phyloP scores from a whole-genome alignment of 2,329 filamentous ascomycete genomes.

The Exophiala aquamarina region DNA sequence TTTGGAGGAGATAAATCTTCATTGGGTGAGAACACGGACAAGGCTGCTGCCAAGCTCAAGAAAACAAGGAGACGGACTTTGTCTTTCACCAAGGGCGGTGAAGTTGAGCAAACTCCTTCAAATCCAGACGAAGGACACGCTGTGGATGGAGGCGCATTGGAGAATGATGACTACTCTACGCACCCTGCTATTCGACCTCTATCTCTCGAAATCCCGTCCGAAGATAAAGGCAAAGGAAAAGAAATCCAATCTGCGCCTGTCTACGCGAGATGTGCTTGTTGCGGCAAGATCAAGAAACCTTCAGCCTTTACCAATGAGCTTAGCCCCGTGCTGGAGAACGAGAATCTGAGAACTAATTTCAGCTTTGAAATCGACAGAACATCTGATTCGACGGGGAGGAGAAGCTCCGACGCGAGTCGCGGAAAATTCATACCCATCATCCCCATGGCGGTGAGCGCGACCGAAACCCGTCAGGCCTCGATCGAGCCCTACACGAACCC shows the following conservation, averaged over 20 bases:
- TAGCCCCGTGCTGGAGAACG: constrained; percentile 28
- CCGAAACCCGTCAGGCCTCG: constrained; percentile 25
- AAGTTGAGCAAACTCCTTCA: neutral
- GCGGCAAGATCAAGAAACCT: constrained; percentile 26
- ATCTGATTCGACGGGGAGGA: constrained; percentile 11
- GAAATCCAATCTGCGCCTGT: constrained; percentile 17
- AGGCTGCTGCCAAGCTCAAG: constrained; percentile 13
- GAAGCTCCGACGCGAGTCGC: constrained; percentile 20
- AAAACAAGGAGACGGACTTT: constrained; percentile 20
- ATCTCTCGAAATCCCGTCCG: constrained; percentile 17
- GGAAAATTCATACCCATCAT: constrained; percentile 25
- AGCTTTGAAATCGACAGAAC: constrained; percentile 26
- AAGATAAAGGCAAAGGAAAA: constrained; percentile 26
- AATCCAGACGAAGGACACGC: neutral
- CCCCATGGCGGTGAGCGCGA: constrained; percentile 22
- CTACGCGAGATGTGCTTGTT: constrained; percentile 27
- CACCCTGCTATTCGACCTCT: constrained; percentile 24
- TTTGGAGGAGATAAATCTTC: constrained; percentile 13
- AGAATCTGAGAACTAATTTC: constrained; percentile 27
- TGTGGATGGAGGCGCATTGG: constrained; percentile 9
- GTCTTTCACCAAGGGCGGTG: constrained; percentile 5
- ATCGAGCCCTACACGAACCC: constrained; percentile 18
- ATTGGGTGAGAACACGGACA: constrained; percentile 6
- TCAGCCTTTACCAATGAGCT: constrained; percentile 20
- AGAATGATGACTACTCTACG: constrained; percentile 11